Conservation (phyloP, 306 rosid species). For the Erythrophleum fordii region DNA sequence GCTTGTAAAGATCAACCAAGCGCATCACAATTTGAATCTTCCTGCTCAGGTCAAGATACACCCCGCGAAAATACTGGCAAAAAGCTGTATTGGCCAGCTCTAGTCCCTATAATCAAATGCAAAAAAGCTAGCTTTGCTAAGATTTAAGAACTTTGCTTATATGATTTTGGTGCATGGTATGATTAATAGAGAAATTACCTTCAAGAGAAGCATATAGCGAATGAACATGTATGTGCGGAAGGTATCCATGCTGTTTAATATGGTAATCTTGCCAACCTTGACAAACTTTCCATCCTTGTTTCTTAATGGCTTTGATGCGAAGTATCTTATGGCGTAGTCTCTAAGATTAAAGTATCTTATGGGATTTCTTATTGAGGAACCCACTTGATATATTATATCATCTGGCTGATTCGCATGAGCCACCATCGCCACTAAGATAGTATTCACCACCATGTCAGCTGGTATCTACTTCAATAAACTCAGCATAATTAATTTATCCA, state of each 20-base stretch:
- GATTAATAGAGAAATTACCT: conserved; percentile 43
- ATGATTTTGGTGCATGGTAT: background rate
- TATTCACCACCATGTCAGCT: conserved; percentile 57
- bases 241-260: conserved; percentile 50
- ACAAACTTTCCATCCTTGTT: conserved; percentile 57
- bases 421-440: conserved; percentile 41
- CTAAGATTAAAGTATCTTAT: conserved; percentile 32
- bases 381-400: conserved; percentile 56
- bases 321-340: conserved; percentile 43
- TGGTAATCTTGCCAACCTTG: conserved; percentile 41
- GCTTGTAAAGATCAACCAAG: conserved; percentile 22
- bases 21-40: conserved; percentile 15
- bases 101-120: conserved; percentile 47
- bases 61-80: conserved; percentile 37
- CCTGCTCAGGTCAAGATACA: conserved; percentile 10
- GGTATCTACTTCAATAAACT: conserved; percentile 49
- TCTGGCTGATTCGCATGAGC: conserved; percentile 44
- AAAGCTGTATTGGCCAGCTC: conserved; percentile 56
- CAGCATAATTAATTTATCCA: background rate
- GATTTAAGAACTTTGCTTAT: background rate
- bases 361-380: conserved; percentile 60
- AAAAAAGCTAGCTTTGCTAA: background rate
- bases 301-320: conserved; percentile 61
- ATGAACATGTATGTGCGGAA: conserved; percentile 34
- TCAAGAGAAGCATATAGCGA: conserved; percentile 56